phyloP scores from a whole-genome alignment of 2,329 filamentous ascomycete genomes.

The Colletotrichum sp. region DNA sequence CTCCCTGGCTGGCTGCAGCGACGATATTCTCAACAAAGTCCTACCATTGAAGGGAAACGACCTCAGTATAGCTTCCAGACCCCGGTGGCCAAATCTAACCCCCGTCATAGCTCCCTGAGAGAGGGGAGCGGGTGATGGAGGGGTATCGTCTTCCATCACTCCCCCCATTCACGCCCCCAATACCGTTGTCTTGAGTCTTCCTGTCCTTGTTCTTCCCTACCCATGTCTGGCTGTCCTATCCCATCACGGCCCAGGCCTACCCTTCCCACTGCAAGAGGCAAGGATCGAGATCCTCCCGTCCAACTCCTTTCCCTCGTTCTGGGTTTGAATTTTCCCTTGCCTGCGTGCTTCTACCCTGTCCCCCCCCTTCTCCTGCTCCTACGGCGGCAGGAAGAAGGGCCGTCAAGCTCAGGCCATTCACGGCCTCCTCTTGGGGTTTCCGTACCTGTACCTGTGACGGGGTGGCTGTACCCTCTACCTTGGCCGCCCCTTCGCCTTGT shows the following conservation, averaged over 20 bases:
- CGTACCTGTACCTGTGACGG: not conserved
- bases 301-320: conserved; percentile 8
- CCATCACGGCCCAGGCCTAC: not conserved
- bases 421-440: not conserved
- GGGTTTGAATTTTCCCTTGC: not conserved
- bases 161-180: not conserved
- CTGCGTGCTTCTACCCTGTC: not conserved
- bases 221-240: not conserved
- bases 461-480: not conserved
- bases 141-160: not conserved
- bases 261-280: not conserved
- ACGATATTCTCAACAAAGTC: not conserved
- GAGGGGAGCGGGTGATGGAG: not conserved
- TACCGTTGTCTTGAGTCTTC: not conserved
- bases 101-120: not conserved
- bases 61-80: not conserved
- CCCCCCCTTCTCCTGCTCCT: not conserved
- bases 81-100: not conserved
- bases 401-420: not conserved
- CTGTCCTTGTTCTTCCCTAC: not conserved
- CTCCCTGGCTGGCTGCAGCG: not conserved
- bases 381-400: not conserved
- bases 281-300: conserved; percentile 18
- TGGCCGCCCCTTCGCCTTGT: not conserved
- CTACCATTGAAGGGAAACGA: not conserved